phyloP scores from a whole-genome alignment of 2,329 filamentous ascomycete species.

The Sarocladium strictum region DNA sequence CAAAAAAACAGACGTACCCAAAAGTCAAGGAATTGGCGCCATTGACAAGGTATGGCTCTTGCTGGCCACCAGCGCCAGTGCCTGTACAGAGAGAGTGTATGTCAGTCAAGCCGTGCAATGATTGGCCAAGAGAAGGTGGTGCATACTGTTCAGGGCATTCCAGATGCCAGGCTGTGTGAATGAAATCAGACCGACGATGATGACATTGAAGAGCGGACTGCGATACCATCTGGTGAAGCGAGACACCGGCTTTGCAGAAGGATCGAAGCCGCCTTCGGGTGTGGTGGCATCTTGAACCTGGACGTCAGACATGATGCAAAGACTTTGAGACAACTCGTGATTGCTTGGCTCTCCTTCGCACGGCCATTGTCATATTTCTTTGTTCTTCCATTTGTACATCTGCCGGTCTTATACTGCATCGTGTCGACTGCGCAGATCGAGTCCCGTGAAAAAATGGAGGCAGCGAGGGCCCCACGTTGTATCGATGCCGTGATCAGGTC shows the following conservation, averaged over 20 bases:
- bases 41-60: conserved; percentile 60
- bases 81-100: neutral
- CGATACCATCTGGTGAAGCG: conserved; percentile 30
- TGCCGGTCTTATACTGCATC: no score
- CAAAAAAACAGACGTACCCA: conserved; percentile 17
- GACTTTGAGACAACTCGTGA: neutral
- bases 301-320: neutral
- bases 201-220: conserved; percentile 39
- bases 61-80: conserved; percentile 37
- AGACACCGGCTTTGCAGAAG: neutral
- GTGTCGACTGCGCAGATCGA: no score
- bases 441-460: no score
- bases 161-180: conserved; percentile 42
- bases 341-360: no score
- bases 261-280: neutral
- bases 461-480: neutral
- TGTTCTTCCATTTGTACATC: neutral
- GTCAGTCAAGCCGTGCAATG: no score
- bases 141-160: conserved; percentile 36
- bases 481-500: neutral
- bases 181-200: conserved; percentile 35
- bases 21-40: conserved; percentile 46
- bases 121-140: neutral
- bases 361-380: no score
- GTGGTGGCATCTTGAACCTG: neutral